Evolutionary conservation across 2,329 filamentous ascomycete genomes (phyloP).

Genomic region (Colletotrichum abscissum): DNA sequence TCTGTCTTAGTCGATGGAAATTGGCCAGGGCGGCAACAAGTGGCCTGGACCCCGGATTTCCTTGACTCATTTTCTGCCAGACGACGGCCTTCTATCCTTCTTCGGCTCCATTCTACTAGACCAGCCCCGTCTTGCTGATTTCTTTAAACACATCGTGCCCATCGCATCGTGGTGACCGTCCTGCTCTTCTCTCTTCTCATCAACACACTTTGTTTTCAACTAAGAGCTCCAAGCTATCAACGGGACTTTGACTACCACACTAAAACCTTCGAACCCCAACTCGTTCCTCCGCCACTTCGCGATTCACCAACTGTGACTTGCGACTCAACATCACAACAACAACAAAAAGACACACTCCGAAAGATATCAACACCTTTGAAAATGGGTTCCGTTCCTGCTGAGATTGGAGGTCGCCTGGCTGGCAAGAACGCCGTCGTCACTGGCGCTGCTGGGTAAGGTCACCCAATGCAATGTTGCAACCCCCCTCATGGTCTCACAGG

Average conservation of each 20-base stretch:
- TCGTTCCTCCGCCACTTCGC: constrained; percentile 11
- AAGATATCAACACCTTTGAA: background rate
- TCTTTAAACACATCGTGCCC: constrained; percentile 27
- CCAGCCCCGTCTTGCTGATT: constrained; percentile 26
- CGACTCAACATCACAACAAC: constrained; percentile 4
- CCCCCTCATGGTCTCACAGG: constrained; percentile 2
- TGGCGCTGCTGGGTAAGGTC: constrained; percentile 83
- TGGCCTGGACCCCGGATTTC: constrained; percentile 33
- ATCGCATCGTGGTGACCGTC: background rate
- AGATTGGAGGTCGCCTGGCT: constrained; percentile 59
- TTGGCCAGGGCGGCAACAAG: constrained; percentile 7
- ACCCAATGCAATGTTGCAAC: background rate
- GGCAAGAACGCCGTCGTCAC: constrained; percentile 80
- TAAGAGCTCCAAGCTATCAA: background rate
- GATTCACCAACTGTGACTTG: background rate
- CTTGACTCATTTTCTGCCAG: constrained; percentile 34
- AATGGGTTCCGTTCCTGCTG: constrained; percentile 45
- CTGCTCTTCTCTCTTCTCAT: background rate
- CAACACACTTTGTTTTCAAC: background rate
- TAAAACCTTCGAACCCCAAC: background rate
- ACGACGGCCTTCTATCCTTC: constrained; percentile 9
- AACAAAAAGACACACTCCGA: background rate
- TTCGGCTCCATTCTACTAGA: constrained; percentile 27
- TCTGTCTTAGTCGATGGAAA: background rate
- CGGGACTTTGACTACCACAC: background rate